Percentiles rank a stretch among this genome's conserved stretches.
Conservation (phyloP, 192 early-diverging fungal species). For the Entomortierella chlamydospora region DNA sequence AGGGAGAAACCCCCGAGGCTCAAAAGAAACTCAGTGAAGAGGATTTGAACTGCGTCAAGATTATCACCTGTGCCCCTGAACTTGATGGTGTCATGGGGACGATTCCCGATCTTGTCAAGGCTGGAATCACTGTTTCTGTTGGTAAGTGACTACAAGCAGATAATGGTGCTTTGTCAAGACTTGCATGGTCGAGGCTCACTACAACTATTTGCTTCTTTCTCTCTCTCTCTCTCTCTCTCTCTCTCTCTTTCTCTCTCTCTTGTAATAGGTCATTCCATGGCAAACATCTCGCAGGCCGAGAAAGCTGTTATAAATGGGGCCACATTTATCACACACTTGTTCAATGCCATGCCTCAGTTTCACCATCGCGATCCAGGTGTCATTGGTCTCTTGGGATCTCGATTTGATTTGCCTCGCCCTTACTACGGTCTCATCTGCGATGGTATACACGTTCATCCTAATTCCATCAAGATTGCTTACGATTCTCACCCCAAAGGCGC, state of each 20-base stretch:
- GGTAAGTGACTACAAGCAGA: slow-evolving; percentile 23
- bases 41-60: slow-evolving; percentile 56
- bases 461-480: slow-evolving; percentile 85
- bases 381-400: slow-evolving; percentile 77
- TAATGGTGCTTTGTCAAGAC: no score
- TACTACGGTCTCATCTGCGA: slow-evolving; percentile 89
- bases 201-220: no score
- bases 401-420: slow-evolving; percentile 65
- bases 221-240: no score
- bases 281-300: slow-evolving; percentile 71
- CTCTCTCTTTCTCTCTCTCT: neutral
- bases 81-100: slow-evolving; percentile 74
- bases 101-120: slow-evolving; percentile 72
- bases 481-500: slow-evolving; percentile 80
- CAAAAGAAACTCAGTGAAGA: slow-evolving; percentile 35
- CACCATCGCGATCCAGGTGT: slow-evolving; percentile 90
- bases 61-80: slow-evolving; percentile 85
- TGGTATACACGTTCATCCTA: slow-evolving; percentile 85
- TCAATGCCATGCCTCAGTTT: slow-evolving; percentile 90
- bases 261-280: slow-evolving; percentile 70
- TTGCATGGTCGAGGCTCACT: no score
- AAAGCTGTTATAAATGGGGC: slow-evolving; percentile 70
- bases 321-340: slow-evolving; percentile 81
- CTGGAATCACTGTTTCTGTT: slow-evolving; percentile 70
- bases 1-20: slow-evolving; percentile 55